Evolutionary conservation across 371 early-diverging fungal genomes (phyloP), one percentile per base, ranked within the genome.

Genomic region (Circinella minor): DNA sequence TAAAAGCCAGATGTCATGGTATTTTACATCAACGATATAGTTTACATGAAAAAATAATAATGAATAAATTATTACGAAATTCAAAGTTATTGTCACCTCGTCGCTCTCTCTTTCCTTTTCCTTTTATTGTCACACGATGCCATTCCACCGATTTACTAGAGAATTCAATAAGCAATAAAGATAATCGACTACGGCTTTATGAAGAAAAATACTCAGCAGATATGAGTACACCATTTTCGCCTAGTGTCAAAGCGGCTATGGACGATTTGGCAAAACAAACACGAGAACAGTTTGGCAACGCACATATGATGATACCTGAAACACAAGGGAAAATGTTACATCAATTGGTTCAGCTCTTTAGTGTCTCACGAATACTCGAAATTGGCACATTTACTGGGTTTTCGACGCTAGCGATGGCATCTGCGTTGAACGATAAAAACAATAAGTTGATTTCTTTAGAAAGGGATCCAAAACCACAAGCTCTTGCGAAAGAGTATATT

Each of bases 331-430:
- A 78, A n/a, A 62, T 88, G 0, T 69, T 89, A 9, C 71, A 75
- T 37, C 71, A 81, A 38, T 60, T 87, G 7, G 71, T 81, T 9
- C 49, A 72, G 3, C 60, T 89, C 18, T 73, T 81, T 10, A 66
- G 77, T 18, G 82, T 88, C 1, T 36, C 55, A 1, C 57, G 48
- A 0, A 76, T 88, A 0, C 75, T 91, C 0, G 91, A 91, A 57
- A 78, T 91, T 59, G 91, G 91, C 11, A 85, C 86, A 17, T 89
- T 88, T 67, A 87, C 88, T 18, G 91, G 91, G 1, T 85, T 75
- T 61, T 82, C 84, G 5, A 83, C 89, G 7, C 74, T 89, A 64
- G 86, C 85, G n/a, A 84, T 91, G 83, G 89, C 86, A 5, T 84
- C 88, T 18, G 89, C 86, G 1, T 67, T 89, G 55, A 36, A 66